phyloP scores from a whole-genome alignment of 2,329 filamentous ascomycete species.

The Fusarium proliferatum region DNA sequence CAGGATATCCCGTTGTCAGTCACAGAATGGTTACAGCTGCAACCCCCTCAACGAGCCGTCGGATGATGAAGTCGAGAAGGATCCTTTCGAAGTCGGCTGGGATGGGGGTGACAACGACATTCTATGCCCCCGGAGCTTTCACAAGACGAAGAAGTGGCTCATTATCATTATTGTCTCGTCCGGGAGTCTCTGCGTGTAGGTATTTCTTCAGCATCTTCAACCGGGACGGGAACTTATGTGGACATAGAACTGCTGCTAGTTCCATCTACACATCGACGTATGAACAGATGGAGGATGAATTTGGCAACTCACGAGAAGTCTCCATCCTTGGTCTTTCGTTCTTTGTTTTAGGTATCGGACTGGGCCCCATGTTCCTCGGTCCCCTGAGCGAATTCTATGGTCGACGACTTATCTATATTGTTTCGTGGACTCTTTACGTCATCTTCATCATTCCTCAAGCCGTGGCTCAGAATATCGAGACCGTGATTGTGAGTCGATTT shows the following conservation, averaged over 20 bases:
- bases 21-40: constrained; percentile 59
- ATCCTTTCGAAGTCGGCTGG: constrained; percentile 77
- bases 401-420: constrained; percentile 81
- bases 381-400: constrained; percentile 84
- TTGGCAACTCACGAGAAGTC: constrained; percentile 75
- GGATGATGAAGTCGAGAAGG: constrained; percentile 46
- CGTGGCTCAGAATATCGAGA: constrained; percentile 82
- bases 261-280: constrained; percentile 93
- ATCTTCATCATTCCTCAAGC: constrained; percentile 86
- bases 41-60: constrained; percentile 34
- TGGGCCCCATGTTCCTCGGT: constrained; percentile 71
- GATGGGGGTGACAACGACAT: constrained; percentile 78
- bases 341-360: constrained; percentile 80
- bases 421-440: constrained; percentile 78
- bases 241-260: constrained; percentile 77
- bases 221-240: not conserved
- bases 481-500: constrained; percentile 82
- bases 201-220: constrained; percentile 41
- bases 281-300: constrained; percentile 78
- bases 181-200: constrained; percentile 86
- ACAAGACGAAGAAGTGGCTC: constrained; percentile 76
- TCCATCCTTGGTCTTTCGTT: constrained; percentile 84
- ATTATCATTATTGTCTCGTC: constrained; percentile 79
- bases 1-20: constrained; percentile 47
- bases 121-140: constrained; percentile 77